These are phyloP conservation scores for Atractiella rhizophila DNA, from an alignment of 768 basidiomycete genomes.

Conservation along the genomic window DNA sequence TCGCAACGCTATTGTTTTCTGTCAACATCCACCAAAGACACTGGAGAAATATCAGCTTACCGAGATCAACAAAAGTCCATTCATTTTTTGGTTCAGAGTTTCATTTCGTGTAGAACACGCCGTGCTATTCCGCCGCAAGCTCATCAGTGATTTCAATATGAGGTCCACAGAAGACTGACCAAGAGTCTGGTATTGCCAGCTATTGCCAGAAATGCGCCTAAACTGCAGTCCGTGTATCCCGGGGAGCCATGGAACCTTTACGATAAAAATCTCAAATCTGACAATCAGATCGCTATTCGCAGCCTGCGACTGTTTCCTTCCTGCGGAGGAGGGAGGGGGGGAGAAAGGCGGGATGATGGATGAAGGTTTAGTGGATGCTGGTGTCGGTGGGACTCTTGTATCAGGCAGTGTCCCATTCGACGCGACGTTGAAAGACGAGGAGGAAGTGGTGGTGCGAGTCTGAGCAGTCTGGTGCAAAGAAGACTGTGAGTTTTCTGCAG, in stretches of 20 bases:
- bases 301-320: background rate
- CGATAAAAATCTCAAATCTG: constrained; percentile 85
- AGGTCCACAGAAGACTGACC: constrained; percentile 20
- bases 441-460: constrained; percentile 1
- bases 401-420: constrained; percentile 2
- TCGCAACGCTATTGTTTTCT: too few species aligned
- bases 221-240: constrained; percentile 68
- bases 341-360: constrained; percentile 27
- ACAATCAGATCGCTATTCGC: constrained; percentile 41
- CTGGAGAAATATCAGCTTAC: too few species aligned
- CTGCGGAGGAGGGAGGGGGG: background rate
- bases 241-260: constrained; percentile 71
- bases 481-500: constrained; percentile 3
- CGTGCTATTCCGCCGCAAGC: background rate
- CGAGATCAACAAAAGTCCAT: too few species aligned
- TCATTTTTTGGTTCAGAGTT: constrained; percentile 5
- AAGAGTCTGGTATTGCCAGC: constrained; percentile 94
- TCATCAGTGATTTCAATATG: background rate
- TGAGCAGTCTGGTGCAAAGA: background rate
- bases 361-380: constrained; percentile 55
- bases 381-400: constrained; percentile 37
- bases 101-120: constrained; percentile 12
- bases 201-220: constrained; percentile 63
- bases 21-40: too few species aligned
- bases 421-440: constrained; percentile 12